Evolutionary conservation across 2,329 filamentous ascomycete genomes (phyloP), one percentile per base, ranked within the genome.

Genomic region (Colletotrichum tofieldiae): DNA sequence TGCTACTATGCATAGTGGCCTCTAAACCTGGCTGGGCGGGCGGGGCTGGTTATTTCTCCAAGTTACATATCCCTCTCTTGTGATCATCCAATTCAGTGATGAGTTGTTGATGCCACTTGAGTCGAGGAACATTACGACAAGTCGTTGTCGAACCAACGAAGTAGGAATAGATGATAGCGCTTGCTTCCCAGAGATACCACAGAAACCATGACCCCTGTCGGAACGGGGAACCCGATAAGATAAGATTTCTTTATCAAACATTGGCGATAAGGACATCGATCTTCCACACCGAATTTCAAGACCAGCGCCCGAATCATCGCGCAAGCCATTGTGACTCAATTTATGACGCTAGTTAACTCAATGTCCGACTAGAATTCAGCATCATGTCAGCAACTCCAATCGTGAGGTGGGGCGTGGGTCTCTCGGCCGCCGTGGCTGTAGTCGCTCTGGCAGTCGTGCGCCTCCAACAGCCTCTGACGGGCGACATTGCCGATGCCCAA

Each of bases 371-470:
- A 63, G 47, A 1, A 67, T 20, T 47, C 52, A 55, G 39, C 47
- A 65, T 59, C 23, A 72, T 72, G 70, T 62, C 59, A 29, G 62
- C 65, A 29, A 70, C 45, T 60, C 23, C 65, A 20, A 49, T 69
- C 5, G n/a, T 70, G 39, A 69, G 65, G 45, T 72, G 70, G 70
- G 70, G 70, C n/a, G 60, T 79, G 35, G 74, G 78, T 71, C 76
- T 82, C 65, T 79, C 79, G 58, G 70, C 78, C 67, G 72, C 76
- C 32, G 71, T 71, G 14, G 73, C 72, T 4, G 76, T 79, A 52
- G 76, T 81, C 45, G 80, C 79, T 47, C 71, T 83, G 37, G 81
- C 81, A 12, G 73, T 82, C 14, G 78, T 74, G 58, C 68, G 56
- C 55, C 45, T 65, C 63, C 75, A 75, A 55, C 73, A 74, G 26